Evolutionary conservation across 768 basidiomycete genomes (phyloP).

Genomic region (Naganishia kalamii): DNA sequence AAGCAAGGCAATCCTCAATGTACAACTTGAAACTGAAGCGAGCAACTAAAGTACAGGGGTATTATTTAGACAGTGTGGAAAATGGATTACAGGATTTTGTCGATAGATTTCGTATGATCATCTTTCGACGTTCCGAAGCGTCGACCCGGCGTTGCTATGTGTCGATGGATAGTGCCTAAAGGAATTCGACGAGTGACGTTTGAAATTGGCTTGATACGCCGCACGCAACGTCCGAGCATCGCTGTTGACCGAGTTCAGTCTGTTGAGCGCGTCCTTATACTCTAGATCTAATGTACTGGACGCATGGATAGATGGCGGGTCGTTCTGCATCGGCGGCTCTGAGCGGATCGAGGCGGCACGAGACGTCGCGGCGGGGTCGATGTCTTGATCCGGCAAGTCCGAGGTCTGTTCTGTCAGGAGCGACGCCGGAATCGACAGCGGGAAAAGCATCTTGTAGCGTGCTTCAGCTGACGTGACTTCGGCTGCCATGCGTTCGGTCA

Average conservation of each 20-base stretch:
- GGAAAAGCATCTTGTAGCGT: conserved; percentile 54
- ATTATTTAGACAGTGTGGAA: too few relatives aligned
- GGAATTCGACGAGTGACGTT: conserved; percentile 3
- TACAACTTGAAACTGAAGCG: too few relatives aligned
- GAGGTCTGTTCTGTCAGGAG: conserved; percentile 31
- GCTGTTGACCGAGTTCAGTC: neutral
- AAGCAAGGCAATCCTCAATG: too few relatives aligned
- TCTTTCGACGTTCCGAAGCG: neutral
- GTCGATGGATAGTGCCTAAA: neutral
- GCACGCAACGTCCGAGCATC: conserved; percentile 6
- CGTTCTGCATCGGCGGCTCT: neutral
- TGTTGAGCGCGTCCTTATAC: neutral
- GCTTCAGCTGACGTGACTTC: conserved; percentile 47
- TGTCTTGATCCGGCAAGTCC: neutral
- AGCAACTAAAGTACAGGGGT: too few relatives aligned
- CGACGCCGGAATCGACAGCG: conserved; percentile 55
- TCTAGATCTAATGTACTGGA: neutral
- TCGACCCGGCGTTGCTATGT: neutral
- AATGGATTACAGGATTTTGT: too few relatives aligned
- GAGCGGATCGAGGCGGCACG: neutral
- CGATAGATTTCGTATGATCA: neutral
- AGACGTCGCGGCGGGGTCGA: neutral
- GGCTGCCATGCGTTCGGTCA: conserved; percentile 34
- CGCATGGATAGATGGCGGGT: neutral
- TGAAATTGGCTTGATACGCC: conserved; percentile 13